A percentile compares a stretch with the other conserved stretches of the same genome.
Conservation (phyloP, 2,329 filamentous ascomycete genomes). For the Colletotrichum cordylinicola region DNA sequence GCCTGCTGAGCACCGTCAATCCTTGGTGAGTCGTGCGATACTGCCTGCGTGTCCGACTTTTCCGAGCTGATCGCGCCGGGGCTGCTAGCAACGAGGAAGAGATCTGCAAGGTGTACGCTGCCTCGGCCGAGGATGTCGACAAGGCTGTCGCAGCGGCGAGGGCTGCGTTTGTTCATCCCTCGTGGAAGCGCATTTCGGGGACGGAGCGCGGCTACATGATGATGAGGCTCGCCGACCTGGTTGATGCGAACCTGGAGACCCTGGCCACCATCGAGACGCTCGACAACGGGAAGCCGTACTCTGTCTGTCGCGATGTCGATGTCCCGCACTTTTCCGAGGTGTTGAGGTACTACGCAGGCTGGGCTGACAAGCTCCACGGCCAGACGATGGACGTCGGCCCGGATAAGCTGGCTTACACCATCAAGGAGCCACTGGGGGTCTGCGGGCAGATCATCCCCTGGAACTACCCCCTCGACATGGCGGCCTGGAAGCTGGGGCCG, state of each 20-base stretch:
- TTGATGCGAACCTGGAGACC: slow-evolving; percentile 65
- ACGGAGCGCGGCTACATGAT: slow-evolving; percentile 73
- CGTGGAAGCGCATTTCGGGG: slow-evolving; percentile 72
- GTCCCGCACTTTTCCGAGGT: slow-evolving; percentile 54
- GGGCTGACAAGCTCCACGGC: slow-evolving; percentile 80
- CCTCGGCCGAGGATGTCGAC: slow-evolving; percentile 71
- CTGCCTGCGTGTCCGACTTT: background rate
- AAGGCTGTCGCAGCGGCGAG: slow-evolving; percentile 72
- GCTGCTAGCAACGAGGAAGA: slow-evolving; percentile 60
- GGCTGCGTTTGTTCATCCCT: slow-evolving; percentile 68
- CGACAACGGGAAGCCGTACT: slow-evolving; percentile 83
- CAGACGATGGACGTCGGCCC: slow-evolving; percentile 77
- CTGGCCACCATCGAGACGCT: slow-evolving; percentile 69
- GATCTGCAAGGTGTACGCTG: slow-evolving; percentile 75
- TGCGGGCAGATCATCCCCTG: slow-evolving; percentile 81
- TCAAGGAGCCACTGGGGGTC: slow-evolving; percentile 79
- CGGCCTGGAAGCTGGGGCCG: slow-evolving; percentile 71
- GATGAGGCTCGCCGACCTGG: slow-evolving; percentile 71
- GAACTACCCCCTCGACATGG: slow-evolving; percentile 82
- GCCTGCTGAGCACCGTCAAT: slow-evolving; percentile 72
- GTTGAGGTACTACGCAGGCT: slow-evolving; percentile 79
- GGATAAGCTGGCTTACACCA: slow-evolving; percentile 76
- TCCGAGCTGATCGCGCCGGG: background rate
- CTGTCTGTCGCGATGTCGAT: slow-evolving; percentile 68
- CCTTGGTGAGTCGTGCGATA: slow-evolving; percentile 61